Evolutionary conservation across 768 basidiomycete species (phyloP).

Genomic region (Boletus reticuloceps): DNA sequence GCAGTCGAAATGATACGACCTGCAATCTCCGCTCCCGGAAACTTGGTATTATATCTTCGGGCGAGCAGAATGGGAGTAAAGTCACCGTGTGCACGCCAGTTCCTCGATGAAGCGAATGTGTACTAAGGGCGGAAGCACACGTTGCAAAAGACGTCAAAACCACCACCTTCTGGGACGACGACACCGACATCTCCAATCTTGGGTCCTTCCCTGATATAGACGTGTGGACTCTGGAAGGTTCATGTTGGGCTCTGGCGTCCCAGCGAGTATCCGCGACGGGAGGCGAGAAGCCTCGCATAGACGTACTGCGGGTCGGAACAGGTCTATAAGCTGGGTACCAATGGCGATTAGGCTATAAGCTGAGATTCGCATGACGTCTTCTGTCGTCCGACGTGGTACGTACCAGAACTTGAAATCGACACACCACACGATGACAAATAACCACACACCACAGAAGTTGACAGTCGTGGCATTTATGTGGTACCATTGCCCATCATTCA

Average conservation of each 20-base stretch:
- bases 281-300: too few species aligned
- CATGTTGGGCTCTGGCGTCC: conserved; percentile 30
- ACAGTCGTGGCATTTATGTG: too few species aligned
- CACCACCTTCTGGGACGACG: conserved; percentile 28
- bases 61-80: conserved; percentile 22
- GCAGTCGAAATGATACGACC: conserved; percentile 15
- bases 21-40: conserved; percentile 4
- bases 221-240: conserved; percentile 20
- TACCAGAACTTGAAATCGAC: too few species aligned
- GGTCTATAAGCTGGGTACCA: too few species aligned
- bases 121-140: conserved; percentile 25
- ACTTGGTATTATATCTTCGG: conserved; percentile 8
- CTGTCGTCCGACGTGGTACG: too few species aligned
- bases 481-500: too few species aligned
- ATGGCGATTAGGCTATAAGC: too few species aligned
- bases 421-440: too few species aligned
- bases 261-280: too few species aligned
- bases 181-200: conserved; percentile 37
- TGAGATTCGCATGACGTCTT: too few species aligned
- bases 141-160: conserved; percentile 39
- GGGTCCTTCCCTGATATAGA: conserved; percentile 26
- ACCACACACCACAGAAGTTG: too few species aligned
- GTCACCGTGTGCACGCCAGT: conserved; percentile 24
- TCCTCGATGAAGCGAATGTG: conserved; percentile 17
- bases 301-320: too few species aligned